phyloP scores from a whole-genome alignment of 169 alveolate species.

The Ichthyophthirius multifiliis region DNA sequence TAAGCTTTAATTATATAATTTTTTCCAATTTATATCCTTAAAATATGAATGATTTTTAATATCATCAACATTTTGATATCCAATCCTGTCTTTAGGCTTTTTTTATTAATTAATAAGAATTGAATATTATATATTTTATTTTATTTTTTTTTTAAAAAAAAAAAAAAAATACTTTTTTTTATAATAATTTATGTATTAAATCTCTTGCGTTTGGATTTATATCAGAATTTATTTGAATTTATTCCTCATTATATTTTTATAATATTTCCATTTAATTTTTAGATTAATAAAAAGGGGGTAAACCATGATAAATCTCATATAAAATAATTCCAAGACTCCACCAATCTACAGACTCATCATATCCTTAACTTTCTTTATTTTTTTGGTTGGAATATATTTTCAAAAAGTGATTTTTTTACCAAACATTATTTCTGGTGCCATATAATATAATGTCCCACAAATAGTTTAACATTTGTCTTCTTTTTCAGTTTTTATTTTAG shows the following conservation, averaged over 20 bases:
- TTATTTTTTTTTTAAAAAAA: neutral
- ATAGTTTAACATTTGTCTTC: slow-evolving; percentile 72
- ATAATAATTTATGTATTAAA: neutral
- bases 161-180: neutral
- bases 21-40: slow-evolving; percentile 49
- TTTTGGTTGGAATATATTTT: no score
- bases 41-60: slow-evolving; percentile 63
- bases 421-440: slow-evolving; percentile 75
- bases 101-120: neutral
- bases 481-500: slow-evolving; percentile 49
- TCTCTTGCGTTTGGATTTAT: neutral
- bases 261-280: neutral
- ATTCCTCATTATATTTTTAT: neutral
- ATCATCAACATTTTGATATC: slow-evolving; percentile 37
- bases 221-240: neutral
- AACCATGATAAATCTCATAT: slow-evolving; percentile 1
- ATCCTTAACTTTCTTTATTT: neutral
- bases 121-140: neutral
- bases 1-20: slow-evolving; percentile 28
- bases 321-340: neutral
- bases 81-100: slow-evolving; percentile 30
- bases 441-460: slow-evolving; percentile 87
- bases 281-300: neutral
- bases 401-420: no score
- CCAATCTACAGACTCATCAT: neutral